Percentiles rank a stretch among this genome's conserved stretches.
Conservation (phyloP, 352 stramenopile genomes). For the Plasmopara muralis region DNA sequence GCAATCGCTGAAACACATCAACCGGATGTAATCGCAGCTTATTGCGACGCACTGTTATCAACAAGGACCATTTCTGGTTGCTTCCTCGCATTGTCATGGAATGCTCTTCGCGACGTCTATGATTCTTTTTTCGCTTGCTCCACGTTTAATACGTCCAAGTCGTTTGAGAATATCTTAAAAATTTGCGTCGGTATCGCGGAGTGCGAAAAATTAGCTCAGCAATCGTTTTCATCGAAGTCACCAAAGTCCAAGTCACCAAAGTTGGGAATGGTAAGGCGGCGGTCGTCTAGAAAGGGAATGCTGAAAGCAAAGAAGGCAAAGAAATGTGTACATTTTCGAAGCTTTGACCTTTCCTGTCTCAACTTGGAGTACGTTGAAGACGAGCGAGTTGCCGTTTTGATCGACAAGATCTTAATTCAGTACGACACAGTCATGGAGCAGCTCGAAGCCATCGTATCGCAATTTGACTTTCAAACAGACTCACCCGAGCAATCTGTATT, state of each 20-base stretch:
- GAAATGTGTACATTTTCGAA: slow-evolving; percentile 54
- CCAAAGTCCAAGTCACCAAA: slow-evolving; percentile 13
- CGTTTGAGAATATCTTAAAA: slow-evolving; percentile 21
- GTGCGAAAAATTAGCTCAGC: slow-evolving; percentile 34
- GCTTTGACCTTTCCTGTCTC: slow-evolving; percentile 59
- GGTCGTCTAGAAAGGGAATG: slow-evolving; percentile 7
- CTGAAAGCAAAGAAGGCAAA: slow-evolving; percentile 21
- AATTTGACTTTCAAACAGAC: slow-evolving; percentile 1
- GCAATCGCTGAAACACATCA: too few species aligned
- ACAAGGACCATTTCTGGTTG: slow-evolving; percentile 39
- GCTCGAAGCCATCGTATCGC: slow-evolving; percentile 17
- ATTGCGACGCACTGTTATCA: slow-evolving; percentile 29
- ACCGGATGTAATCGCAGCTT: slow-evolving; percentile 20
- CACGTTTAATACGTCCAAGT: slow-evolving; percentile 6
- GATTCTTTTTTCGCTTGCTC: too few species aligned
- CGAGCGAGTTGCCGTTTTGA: slow-evolving; percentile 29
- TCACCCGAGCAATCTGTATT: neutral
- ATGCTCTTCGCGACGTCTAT: slow-evolving; percentile 4
- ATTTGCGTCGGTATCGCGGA: slow-evolving; percentile 32
- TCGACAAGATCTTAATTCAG: slow-evolving; percentile 35
- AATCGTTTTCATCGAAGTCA: slow-evolving; percentile 18
- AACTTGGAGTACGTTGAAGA: slow-evolving; percentile 52
- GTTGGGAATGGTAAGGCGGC: slow-evolving; percentile 4
- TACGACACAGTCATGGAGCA: slow-evolving; percentile 42
- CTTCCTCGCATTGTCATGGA: slow-evolving; percentile 35